Conservation (phyloP, 495 filamentous ascomycete species). For the Trichoderma erinaceum region DNA sequence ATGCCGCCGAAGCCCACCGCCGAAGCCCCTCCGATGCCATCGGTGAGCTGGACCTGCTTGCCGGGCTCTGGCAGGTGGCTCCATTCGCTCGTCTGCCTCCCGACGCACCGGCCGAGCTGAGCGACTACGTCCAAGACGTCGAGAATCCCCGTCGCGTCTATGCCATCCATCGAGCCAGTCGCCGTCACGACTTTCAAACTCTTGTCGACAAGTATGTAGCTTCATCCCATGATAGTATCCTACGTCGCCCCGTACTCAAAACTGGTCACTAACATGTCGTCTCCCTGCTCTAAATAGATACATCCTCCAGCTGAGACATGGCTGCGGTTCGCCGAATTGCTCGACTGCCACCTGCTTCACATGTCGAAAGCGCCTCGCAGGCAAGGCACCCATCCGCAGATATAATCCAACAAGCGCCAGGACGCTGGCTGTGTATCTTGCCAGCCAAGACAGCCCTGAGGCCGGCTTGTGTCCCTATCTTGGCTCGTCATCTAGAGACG, state of each 20-base stretch:
- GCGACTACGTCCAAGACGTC: constrained; percentile 42
- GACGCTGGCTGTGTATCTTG: constrained; percentile 70
- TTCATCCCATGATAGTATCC: neutral
- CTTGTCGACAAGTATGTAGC: constrained; percentile 48
- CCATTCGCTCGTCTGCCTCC: constrained; percentile 44
- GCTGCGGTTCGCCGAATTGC: constrained; percentile 66
- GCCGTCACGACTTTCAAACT: constrained; percentile 47
- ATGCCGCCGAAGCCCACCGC: constrained; percentile 17
- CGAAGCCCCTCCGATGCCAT: constrained; percentile 6
- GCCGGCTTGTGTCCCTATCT: constrained; percentile 61
- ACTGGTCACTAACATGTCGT: neutral
- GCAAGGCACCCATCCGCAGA: constrained; percentile 61
- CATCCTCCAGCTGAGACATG: constrained; percentile 75
- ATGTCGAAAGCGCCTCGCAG: constrained; percentile 58
- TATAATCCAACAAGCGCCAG: constrained; percentile 67
- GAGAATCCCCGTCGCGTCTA: constrained; percentile 49
- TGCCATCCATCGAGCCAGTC: constrained; percentile 43
- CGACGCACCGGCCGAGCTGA: constrained; percentile 48
- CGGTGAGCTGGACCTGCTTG: constrained; percentile 34
- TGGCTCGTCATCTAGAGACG: constrained; percentile 26
- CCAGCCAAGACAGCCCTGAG: constrained; percentile 72
- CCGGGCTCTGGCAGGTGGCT: constrained; percentile 46
- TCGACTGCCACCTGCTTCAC: constrained; percentile 74
- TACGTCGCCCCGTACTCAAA: too few relatives aligned
- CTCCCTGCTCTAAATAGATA: constrained; percentile 47